phyloP scores from a whole-genome alignment of 2,329 filamentous ascomycete species.

The Claviceps lovelessii region DNA sequence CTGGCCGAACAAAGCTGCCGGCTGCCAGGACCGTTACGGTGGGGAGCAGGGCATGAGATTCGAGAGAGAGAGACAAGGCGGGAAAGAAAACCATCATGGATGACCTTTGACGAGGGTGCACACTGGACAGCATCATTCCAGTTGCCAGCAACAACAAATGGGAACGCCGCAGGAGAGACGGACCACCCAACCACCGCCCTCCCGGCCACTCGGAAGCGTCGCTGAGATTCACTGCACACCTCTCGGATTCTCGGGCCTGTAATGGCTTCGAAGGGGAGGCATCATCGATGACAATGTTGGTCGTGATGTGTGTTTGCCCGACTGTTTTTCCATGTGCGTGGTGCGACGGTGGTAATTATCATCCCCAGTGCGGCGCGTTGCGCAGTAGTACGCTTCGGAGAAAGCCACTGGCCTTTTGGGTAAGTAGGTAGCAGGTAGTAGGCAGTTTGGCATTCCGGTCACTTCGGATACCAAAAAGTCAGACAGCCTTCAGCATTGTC shows the following conservation, averaged over 20 bases:
- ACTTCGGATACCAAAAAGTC: neutral
- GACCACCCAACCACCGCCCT: neutral
- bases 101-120: neutral
- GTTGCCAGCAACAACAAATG: conserved; percentile 4
- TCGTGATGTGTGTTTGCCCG: neutral
- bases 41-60: neutral
- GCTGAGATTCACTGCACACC: neutral
- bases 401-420: neutral
- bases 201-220: neutral
- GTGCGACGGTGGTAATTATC: neutral
- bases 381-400: neutral
- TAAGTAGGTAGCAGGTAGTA: neutral
- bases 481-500: neutral
- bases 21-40: conserved; percentile 3
- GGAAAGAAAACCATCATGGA: neutral
- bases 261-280: neutral
- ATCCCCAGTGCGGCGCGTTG: neutral
- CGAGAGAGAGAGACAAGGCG: neutral
- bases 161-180: conserved; percentile 1
- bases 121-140: conserved; percentile 7
- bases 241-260: neutral
- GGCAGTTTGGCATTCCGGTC: neutral
- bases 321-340: neutral
- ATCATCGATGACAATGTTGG: neutral
- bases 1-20: conserved; percentile 5